These are phyloP conservation scores for Inonotus obliquus DNA, from an alignment of 1,284 basidiomycete species.

Conservation along the genomic window DNA sequence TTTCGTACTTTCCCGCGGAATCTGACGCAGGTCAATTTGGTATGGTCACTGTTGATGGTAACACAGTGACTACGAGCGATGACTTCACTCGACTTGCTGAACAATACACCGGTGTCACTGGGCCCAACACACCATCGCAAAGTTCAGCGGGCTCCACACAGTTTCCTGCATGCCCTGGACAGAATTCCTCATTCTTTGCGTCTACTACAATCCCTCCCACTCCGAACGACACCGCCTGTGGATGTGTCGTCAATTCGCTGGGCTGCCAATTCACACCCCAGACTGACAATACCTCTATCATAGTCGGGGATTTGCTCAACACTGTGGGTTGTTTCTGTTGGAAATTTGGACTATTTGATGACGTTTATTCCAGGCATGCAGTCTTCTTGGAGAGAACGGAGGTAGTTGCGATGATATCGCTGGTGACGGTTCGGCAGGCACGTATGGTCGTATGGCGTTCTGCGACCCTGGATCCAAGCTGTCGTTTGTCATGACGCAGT, in stretches of 20 bases:
- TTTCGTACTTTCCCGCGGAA: slow-evolving; percentile 79
- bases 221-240: slow-evolving; percentile 75
- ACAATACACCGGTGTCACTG: slow-evolving; percentile 54
- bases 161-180: slow-evolving; percentile 63
- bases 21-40: slow-evolving; percentile 71
- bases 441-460: slow-evolving; percentile 69
- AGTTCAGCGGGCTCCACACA: slow-evolving; percentile 46
- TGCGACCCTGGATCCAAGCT: slow-evolving; percentile 81
- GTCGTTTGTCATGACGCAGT: slow-evolving; percentile 80
- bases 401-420: slow-evolving; percentile 66
- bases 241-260: slow-evolving; percentile 64
- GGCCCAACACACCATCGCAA: slow-evolving; percentile 62
- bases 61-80: slow-evolving; percentile 53
- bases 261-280: slow-evolving; percentile 68
- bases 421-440: slow-evolving; percentile 68
- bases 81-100: slow-evolving; percentile 67
- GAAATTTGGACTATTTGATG: neutral
- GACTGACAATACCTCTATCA: slow-evolving; percentile 57
- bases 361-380: slow-evolving; percentile 44
- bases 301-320: slow-evolving; percentile 67
- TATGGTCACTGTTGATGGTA: slow-evolving; percentile 73
- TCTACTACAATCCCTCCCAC: slow-evolving; percentile 76
- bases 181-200: slow-evolving; percentile 57
- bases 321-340: slow-evolving; percentile 31
- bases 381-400: slow-evolving; percentile 57